These are phyloP conservation scores for Irpex lacteus DNA, from an alignment of 1,284 basidiomycete genomes.

Conservation along the genomic window DNA sequence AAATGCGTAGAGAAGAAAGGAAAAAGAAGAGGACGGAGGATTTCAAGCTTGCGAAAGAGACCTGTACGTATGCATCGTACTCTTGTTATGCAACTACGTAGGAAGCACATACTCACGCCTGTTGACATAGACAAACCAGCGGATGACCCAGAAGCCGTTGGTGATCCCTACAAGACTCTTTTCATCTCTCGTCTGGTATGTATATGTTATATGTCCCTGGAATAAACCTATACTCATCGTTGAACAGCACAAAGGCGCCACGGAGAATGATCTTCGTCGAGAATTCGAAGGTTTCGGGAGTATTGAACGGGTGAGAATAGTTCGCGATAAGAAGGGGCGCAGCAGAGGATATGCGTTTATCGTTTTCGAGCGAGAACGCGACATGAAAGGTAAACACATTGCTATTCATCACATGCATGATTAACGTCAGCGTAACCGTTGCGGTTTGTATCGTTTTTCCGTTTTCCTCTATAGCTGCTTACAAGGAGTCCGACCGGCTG, in stretches of 20 bases:
- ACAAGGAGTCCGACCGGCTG: conserved; percentile 98
- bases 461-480: conserved; percentile 69
- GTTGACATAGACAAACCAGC: conserved; percentile 75
- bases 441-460: conserved; percentile 15
- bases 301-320: conserved; percentile 89
- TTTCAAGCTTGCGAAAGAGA: conserved; percentile 80
- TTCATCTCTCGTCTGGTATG: conserved; percentile 91
- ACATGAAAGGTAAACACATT: conserved; percentile 87
- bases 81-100: neutral
- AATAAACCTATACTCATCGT: conserved; percentile 9
- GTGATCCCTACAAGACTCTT: conserved; percentile 98
- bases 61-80: conserved; percentile 41
- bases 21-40: conserved; percentile 78
- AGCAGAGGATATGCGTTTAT: conserved; percentile 95
- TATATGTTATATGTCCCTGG: conserved; percentile 11
- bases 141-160: conserved; percentile 89
- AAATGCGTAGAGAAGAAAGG: conserved; percentile 76
- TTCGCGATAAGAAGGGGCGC: conserved; percentile 85
- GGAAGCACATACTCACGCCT: conserved; percentile 9
- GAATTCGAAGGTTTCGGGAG: conserved; percentile 97
- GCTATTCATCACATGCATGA: conserved; percentile 8
- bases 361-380: conserved; percentile 95
- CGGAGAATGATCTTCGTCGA: conserved; percentile 86
- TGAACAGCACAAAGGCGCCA: conserved; percentile 78
- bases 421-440: conserved; percentile 19